These are phyloP conservation scores for Tetrahymena malaccensis DNA, from an alignment of 73 alveolate species.

Conservation along the genomic window DNA sequence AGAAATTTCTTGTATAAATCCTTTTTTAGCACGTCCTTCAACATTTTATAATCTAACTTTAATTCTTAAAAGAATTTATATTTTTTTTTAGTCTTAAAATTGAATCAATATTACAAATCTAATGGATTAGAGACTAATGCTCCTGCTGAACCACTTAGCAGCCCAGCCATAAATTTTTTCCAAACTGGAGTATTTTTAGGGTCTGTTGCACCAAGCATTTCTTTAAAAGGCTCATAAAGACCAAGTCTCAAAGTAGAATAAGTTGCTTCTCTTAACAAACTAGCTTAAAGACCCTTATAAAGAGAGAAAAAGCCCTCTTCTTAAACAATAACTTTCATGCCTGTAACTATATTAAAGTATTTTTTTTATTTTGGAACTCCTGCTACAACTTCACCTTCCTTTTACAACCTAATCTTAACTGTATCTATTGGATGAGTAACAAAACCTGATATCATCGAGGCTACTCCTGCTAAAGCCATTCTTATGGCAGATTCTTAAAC, in stretches of 20 bases:
- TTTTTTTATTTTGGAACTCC: conserved; percentile 15
- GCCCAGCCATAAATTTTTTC: conserved; percentile 59
- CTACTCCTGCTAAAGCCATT: conserved; percentile 54
- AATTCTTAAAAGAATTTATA: not conserved
- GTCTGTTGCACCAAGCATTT: conserved; percentile 55
- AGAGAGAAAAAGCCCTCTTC: conserved; percentile 50
- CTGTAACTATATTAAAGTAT: conserved; percentile 34
- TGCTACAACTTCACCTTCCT: conserved; percentile 51
- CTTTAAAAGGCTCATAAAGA: conserved; percentile 58
- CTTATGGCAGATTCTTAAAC: not conserved
- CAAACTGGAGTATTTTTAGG: conserved; percentile 51
- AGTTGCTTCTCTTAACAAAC: conserved; percentile 47
- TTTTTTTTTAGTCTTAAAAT: not conserved
- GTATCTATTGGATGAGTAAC: conserved; percentile 68
- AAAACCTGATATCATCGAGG: conserved; percentile 47
- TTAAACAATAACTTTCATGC: conserved; percentile 7
- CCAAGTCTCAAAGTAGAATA: conserved; percentile 54
- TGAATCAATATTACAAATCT: conserved; percentile 34
- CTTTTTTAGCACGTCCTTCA: conserved; percentile 41
- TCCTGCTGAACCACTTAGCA: conserved; percentile 70
- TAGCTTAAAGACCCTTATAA: conserved; percentile 43
- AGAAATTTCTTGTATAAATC: conserved; percentile 3
- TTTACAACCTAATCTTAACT: conserved; percentile 46
- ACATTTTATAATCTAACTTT: conserved; percentile 66
- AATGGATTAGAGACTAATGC: conserved; percentile 73